A percentile compares a stretch with the other conserved stretches of the same genome.
phyloP scores from a whole-genome alignment of 805 yeast species.

The Zygoascus tannicola region DNA sequence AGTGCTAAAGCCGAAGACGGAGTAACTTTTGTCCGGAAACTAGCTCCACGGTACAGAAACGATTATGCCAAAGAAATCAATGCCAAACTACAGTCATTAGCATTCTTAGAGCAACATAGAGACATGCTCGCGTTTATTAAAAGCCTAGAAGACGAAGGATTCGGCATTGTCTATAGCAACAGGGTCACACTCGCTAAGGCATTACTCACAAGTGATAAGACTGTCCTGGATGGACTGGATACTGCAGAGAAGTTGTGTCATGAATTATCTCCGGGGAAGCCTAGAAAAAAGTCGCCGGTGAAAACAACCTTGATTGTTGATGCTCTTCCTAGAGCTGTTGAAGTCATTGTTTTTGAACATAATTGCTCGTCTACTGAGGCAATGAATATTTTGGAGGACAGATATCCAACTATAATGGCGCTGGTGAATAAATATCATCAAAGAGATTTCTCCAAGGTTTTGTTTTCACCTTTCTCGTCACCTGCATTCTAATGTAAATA shows the following conservation, averaged over 20 bases:
- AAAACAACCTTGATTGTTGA: background rate
- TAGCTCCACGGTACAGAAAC: slow-evolving; percentile 3
- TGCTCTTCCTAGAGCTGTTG: background rate
- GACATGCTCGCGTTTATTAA: slow-evolving; percentile 7
- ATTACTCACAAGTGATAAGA: slow-evolving; percentile 6
- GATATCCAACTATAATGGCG: slow-evolving; percentile 4
- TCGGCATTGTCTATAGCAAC: slow-evolving; percentile 10
- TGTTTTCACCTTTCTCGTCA: background rate
- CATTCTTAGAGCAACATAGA: slow-evolving; percentile 1
- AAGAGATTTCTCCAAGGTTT: background rate
- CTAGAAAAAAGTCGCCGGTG: background rate
- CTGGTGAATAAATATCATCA: background rate
- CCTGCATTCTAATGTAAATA: background rate
- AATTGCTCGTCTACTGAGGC: slow-evolving; percentile 2
- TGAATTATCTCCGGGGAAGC: background rate
- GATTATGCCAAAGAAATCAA: slow-evolving; percentile 7
- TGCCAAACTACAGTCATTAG: slow-evolving; percentile 14
- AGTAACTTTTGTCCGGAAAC: background rate
- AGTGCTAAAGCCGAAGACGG: background rate
- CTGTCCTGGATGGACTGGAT: slow-evolving; percentile 7
- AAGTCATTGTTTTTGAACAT: background rate
- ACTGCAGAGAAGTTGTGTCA: slow-evolving; percentile 9
- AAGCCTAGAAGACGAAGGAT: slow-evolving; percentile 8
- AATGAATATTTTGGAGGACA: background rate
- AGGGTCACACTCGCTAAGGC: slow-evolving; percentile 10